Conservation (phyloP, 2,329 filamentous ascomycete genomes). For the Cordyceps cicadae region DNA sequence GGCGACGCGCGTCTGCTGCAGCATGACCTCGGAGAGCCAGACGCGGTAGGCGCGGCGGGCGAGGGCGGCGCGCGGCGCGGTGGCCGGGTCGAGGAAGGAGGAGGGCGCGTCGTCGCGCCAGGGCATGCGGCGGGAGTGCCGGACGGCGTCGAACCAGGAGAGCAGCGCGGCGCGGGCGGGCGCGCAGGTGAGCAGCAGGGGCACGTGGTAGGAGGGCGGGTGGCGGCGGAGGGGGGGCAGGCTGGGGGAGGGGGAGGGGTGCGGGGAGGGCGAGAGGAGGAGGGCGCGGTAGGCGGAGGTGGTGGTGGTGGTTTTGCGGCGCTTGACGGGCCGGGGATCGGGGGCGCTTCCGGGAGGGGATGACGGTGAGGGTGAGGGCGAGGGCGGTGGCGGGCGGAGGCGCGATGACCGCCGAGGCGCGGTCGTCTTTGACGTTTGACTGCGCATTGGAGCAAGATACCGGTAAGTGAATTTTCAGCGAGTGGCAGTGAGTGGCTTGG, state of each 20-base stretch:
- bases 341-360: not conserved
- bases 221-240: slow-evolving; percentile 24
- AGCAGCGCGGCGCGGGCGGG: slow-evolving; percentile 33
- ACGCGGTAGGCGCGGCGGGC: slow-evolving; percentile 54
- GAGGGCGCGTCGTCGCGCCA: too few relatives aligned
- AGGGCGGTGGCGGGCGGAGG: not conserved
- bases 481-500: too few relatives aligned
- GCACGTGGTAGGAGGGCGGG: slow-evolving; percentile 38
- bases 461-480: too few relatives aligned
- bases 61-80: slow-evolving; percentile 26
- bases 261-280: too few relatives aligned
- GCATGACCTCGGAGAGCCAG: slow-evolving; percentile 61
- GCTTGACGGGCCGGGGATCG: slow-evolving; percentile 2
- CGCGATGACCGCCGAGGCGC: not conserved
- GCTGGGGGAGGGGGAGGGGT: not conserved
- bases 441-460: too few relatives aligned
- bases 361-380: not conserved
- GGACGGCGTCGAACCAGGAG: slow-evolving; percentile 43
- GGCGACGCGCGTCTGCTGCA: slow-evolving; percentile 57
- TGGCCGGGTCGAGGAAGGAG: too few relatives aligned
- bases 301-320: slow-evolving; percentile 4
- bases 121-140: slow-evolving; percentile 43
- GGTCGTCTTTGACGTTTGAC: not conserved
- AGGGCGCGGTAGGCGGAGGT: too few relatives aligned
- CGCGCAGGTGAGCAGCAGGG: slow-evolving; percentile 35